Evolutionary conservation across 2,329 filamentous ascomycete species (phyloP).

Genomic region (Cladobotryum mycophilum): DNA sequence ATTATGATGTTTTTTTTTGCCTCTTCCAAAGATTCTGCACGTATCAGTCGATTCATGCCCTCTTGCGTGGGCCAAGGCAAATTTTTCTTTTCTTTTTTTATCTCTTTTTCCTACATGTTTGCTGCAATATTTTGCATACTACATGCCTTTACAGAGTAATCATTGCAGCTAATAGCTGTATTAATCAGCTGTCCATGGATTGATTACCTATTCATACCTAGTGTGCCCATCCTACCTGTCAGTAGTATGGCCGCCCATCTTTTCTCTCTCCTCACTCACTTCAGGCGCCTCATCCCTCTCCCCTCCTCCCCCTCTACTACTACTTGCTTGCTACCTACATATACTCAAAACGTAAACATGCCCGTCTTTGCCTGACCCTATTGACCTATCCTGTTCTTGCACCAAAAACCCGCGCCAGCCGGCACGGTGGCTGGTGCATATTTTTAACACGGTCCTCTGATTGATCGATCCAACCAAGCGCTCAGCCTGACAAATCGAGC

Average conservation of each 20-base stretch:
- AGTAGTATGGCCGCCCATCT: too few species aligned
- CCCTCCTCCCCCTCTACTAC: slow-evolving; percentile 5
- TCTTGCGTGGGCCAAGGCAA: too few species aligned
- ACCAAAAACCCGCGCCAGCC: slow-evolving; percentile 4
- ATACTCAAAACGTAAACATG: slow-evolving; percentile 1
- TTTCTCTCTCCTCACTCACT: not conserved
- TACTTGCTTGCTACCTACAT: not conserved
- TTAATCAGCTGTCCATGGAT: not conserved
- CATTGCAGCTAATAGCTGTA: not conserved
- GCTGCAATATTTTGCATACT: not conserved
- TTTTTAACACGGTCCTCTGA: slow-evolving; percentile 12
- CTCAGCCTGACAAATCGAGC: slow-evolving; percentile 20
- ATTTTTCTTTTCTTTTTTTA: too few species aligned
- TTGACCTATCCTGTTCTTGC: slow-evolving; percentile 5
- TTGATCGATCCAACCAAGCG: slow-evolving; percentile 17
- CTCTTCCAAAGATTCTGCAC: too few species aligned
- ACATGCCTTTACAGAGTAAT: not conserved
- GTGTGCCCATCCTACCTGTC: too few species aligned
- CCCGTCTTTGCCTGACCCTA: not conserved
- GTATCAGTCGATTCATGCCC: not conserved
- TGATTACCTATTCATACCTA: too few species aligned
- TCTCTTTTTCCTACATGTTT: too few species aligned
- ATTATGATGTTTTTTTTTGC: too few species aligned
- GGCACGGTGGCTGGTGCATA: slow-evolving; percentile 9
- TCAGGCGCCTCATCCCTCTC: not conserved